Base-by-base conservation (phyloP, 495 filamentous ascomycete species). In the Aspergillus avenaceus region DNA sequence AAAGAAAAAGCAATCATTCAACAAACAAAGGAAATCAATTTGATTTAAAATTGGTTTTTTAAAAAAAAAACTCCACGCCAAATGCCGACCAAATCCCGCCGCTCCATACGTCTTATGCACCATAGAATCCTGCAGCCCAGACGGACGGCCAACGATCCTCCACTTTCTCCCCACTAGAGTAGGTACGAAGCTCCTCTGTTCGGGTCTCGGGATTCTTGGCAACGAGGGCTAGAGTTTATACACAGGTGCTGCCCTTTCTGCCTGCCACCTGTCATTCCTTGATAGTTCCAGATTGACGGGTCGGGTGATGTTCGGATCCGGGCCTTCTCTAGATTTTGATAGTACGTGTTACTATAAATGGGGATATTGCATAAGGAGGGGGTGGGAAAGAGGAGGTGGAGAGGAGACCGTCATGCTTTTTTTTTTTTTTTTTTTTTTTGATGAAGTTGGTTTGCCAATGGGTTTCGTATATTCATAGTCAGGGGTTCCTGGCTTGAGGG, bases 61-160 rank as follows among this genome's bases (percentile, higher is more conserved):
- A 38, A 38, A 7, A 21, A 38, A 38, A 38, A 26, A 42, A 25
- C 25, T 16, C 11, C 23, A 42, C 8, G 9, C 6, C 42, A 46
- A 46, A 46, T 22, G 27, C 43, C 43, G 43, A 46, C 16, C 43
- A 46, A 46, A 46, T 46, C 43, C 43, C 43, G 43, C 18, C 32
- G 12, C 32, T 9, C 28, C 2, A 11, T 31, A 3, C 28, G 8
- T 31, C 28, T 31, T 13, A 13, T 16, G 32, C n/a, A 16, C 32
- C 32, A 8, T 36, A 36, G 13, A 16, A 36, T 36, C 32, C 32
- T 8, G 4, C 34, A 38, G 34, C 34, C 34, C 34, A 38, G 34
- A 2, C 34, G 34, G 34, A 38, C 11, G 34, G 34, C 16, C 34
- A 19, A 21, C 4, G 16, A n/a, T 14, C 12, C 31, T n/a, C 31